Evolutionary conservation across 495 filamentous ascomycete genomes (phyloP), one percentile per base, ranked within the genome.

Genomic region (Aspergillus funiculosus): DNA sequence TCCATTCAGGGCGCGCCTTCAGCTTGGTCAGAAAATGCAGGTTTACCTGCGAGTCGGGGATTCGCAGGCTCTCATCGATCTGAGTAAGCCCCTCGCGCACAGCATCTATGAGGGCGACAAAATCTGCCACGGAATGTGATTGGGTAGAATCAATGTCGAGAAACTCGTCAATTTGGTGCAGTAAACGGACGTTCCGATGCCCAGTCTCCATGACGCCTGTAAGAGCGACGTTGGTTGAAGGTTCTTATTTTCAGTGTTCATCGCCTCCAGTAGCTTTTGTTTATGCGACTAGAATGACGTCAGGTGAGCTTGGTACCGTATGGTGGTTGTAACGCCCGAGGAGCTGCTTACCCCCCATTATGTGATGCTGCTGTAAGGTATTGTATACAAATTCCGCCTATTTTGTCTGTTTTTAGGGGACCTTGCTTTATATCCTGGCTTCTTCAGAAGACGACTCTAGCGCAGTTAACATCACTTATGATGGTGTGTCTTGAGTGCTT

Each of bases 151-250:
- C 61, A 22, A 64, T 44, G 22, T 64, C 59, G 9, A 64, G 43
- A 32, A 62, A 57, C 50, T 64, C 61, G 32, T 57, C 48, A 32
- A 64, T 49, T 22, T 62, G 53, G 36, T 62, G 61, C 28, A 64
- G 57, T 44, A 60, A 53, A 9, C 58, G 61, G 24, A 56, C 51
- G 40, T 54, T 62, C 2, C 54, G 57, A 26, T 61, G 56, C 54
- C 58, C 57, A 34, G 45, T 15, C 11, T 58, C 52, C 61, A 64
- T 62, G 9, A 30, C 43, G 41, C 29, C 21, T 30, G 14, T 34
- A 15, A n/a, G 17, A 32, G 24, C 10, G 20, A 39, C 3, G 24
- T 27, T 18, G 24, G n/a, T 27, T 39, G 22, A 39, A 18, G 6
- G 24, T 39, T 21, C 43, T 46, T 38, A 38, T 46, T 15, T 3